Evolutionary conservation across 2,329 filamentous ascomycete genomes (phyloP).

Genomic region (Stenocarpella maydis): DNA sequence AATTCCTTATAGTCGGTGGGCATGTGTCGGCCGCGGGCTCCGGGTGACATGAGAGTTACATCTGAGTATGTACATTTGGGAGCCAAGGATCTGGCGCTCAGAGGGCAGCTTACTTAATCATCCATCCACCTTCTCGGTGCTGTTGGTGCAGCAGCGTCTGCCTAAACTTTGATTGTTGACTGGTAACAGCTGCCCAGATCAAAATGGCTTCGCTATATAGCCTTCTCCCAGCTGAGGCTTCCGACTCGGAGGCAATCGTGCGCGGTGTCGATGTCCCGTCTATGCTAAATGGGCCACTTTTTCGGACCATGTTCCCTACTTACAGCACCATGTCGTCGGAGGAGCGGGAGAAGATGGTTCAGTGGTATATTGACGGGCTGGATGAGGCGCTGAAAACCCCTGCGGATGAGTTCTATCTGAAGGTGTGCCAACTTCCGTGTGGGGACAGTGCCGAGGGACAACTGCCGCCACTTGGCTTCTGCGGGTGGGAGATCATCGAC

Average conservation of each 20-base stretch:
- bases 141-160: too few species aligned
- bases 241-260: neutral
- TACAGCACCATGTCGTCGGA: neutral
- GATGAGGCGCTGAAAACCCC: neutral
- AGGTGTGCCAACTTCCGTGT: neutral
- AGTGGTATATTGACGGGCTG: slow-evolving; percentile 4
- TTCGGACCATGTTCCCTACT: slow-evolving; percentile 1
- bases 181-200: neutral
- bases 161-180: neutral
- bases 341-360: neutral
- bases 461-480: neutral
- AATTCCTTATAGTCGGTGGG: too few species aligned
- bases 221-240: neutral
- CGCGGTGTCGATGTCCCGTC: neutral
- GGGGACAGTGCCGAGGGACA: neutral
- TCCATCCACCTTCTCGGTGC: too few species aligned
- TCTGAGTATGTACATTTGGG: too few species aligned
- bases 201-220: neutral
- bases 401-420: neutral
- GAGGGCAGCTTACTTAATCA: too few species aligned
- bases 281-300: neutral
- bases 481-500: slow-evolving; percentile 6
- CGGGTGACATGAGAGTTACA: too few species aligned
- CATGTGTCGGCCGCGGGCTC: too few species aligned
- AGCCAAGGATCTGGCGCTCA: too few species aligned